phyloP scores from a whole-genome alignment of 129 eudicot species.

The Centaurea solstitialis region DNA sequence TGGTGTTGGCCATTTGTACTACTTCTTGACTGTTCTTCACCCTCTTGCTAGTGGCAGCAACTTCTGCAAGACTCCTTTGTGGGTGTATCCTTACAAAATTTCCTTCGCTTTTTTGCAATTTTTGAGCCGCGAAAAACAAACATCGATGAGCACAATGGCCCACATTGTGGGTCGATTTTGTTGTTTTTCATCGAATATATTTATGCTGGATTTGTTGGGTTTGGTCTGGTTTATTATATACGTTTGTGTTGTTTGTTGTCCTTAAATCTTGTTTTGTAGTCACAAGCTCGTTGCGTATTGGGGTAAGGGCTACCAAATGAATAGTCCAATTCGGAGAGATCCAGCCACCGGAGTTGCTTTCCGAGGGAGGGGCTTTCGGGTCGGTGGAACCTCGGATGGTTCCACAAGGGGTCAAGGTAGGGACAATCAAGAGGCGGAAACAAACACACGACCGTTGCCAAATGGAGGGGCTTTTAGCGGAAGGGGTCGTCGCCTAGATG shows the following conservation, averaged over 20 bases:
- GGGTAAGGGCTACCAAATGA: conserved; percentile 62
- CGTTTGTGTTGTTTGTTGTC: conserved; percentile 19
- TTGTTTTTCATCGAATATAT: neutral
- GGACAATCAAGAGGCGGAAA: neutral
- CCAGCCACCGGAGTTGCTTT: conserved; percentile 37
- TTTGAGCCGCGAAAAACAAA: neutral
- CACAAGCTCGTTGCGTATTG: conserved; percentile 60
- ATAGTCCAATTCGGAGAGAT: conserved; percentile 39
- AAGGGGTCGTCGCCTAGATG: conserved; percentile 38
- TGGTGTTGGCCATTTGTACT: conserved; percentile 65
- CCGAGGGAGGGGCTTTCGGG: conserved; percentile 51
- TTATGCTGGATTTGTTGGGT: neutral
- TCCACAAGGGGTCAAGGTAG: conserved; percentile 15
- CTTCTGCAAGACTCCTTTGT: conserved; percentile 50
- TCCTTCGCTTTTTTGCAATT: neutral
- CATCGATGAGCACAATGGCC: neutral
- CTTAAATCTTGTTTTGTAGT: conserved; percentile 38
- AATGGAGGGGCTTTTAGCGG: conserved; percentile 37
- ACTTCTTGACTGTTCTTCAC: conserved; percentile 61
- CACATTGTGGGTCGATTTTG: neutral
- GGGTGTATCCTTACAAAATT: conserved; percentile 60
- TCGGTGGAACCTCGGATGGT: conserved; percentile 27
- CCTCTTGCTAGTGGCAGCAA: conserved; percentile 52
- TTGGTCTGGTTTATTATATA: neutral
- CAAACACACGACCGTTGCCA: conserved; percentile 19